phyloP scores from a whole-genome alignment of 1,139 yeast species.

The Yamadazyma atmosphaerica region DNA sequence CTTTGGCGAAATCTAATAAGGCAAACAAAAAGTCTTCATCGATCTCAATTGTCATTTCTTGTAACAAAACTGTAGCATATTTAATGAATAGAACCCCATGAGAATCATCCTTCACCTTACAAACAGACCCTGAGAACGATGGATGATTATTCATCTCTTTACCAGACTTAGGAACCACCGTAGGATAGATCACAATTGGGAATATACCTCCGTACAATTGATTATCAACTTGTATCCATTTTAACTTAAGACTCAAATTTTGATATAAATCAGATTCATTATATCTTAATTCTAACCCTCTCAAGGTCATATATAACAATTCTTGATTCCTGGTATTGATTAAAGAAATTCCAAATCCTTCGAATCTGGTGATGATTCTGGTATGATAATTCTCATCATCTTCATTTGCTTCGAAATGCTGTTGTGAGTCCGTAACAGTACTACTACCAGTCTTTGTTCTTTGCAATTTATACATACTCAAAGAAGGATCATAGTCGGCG shows the following conservation, averaged over 20 bases:
- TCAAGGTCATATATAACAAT: slow-evolving; percentile 73
- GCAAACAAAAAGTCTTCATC: slow-evolving; percentile 94
- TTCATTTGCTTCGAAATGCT: slow-evolving; percentile 64
- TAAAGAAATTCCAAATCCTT: slow-evolving; percentile 87
- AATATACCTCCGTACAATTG: slow-evolving; percentile 85
- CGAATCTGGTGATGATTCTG: slow-evolving; percentile 63
- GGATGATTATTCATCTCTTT: slow-evolving; percentile 90
- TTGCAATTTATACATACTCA: slow-evolving; percentile 67
- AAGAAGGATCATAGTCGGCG: slow-evolving; percentile 75
- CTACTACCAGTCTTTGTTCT: slow-evolving; percentile 28
- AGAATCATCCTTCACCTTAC: slow-evolving; percentile 81
- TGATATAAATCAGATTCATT: slow-evolving; percentile 85
- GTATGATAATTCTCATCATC: slow-evolving; percentile 69
- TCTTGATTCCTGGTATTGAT: slow-evolving; percentile 74
- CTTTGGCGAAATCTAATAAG: slow-evolving; percentile 71
- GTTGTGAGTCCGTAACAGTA: slow-evolving; percentile 29
- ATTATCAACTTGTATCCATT: slow-evolving; percentile 95
- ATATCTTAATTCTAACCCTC: slow-evolving; percentile 80
- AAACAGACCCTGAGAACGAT: slow-evolving; percentile 79
- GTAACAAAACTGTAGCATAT: slow-evolving; percentile 84
- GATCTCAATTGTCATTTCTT: slow-evolving; percentile 87
- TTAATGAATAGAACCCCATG: slow-evolving; percentile 91
- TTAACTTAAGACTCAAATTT: slow-evolving; percentile 74
- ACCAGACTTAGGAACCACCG: slow-evolving; percentile 82
- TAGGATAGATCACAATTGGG: slow-evolving; percentile 90